Evolutionary conservation across 495 filamentous ascomycete species (phyloP).

Genomic region (Penicillium steckii): DNA sequence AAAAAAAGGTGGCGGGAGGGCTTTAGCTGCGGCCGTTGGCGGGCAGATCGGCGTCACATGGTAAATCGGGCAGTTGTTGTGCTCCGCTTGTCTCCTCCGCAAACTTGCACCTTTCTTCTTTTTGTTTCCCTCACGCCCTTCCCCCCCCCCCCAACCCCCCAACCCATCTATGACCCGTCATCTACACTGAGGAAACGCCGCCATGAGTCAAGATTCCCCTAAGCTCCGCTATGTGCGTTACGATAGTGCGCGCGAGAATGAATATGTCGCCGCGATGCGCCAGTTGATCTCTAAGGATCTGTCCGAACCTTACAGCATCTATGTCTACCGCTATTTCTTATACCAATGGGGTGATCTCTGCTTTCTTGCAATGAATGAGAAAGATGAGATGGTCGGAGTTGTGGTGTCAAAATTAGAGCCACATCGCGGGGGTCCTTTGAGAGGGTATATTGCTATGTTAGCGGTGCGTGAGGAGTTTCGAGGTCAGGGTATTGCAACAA

Average conservation of each 20-base stretch:
- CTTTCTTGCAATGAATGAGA: conserved; percentile 76
- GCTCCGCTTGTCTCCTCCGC: conserved; percentile 7
- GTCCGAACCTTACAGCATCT: conserved; percentile 98
- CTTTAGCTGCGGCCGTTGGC: conserved; percentile 10
- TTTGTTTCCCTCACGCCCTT: conserved; percentile 7
- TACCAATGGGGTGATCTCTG: conserved; percentile 98
- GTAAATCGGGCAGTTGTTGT: conserved; percentile 18
- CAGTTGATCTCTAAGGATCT: conserved; percentile 94
- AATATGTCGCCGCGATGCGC: conserved; percentile 84
- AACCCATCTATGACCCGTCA: not conserved
- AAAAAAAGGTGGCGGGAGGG: too few relatives aligned
- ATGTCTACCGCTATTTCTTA: conserved; percentile 97
- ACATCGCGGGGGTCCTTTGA: conserved; percentile 74
- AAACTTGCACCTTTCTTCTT: conserved; percentile 1
- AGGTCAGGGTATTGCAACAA: conserved; percentile 86
- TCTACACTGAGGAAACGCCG: conserved; percentile 1
- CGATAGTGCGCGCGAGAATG: conserved; percentile 69
- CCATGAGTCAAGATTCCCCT: conserved; percentile 32
- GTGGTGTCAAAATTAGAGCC: conserved; percentile 95
- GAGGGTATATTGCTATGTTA: conserved; percentile 99
- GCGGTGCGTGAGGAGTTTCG: conserved; percentile 77
- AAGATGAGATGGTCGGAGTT: conserved; percentile 69
- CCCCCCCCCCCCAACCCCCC: conserved; percentile 2
- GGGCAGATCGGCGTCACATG: conserved; percentile 38
- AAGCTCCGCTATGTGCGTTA: conserved; percentile 83